Evolutionary conservation across 2,329 filamentous ascomycete genomes (phyloP).

Genomic region (Aspergillus sojae): DNA sequence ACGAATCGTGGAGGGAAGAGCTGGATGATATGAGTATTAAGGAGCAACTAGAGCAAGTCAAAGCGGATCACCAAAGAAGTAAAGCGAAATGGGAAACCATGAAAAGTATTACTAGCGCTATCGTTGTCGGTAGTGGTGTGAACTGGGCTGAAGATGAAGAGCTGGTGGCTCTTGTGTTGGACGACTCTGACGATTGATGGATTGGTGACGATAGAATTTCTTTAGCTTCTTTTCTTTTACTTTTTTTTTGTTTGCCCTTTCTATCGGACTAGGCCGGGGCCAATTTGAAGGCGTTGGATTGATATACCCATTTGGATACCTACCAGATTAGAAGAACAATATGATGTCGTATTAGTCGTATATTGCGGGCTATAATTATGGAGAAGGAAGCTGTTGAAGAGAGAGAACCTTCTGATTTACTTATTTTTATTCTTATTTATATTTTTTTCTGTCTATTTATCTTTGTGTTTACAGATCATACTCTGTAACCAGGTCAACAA

Average conservation of each 20-base stretch:
- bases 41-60: slow-evolving; percentile 60
- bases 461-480: background rate
- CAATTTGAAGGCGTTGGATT: slow-evolving; percentile 17
- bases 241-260: background rate
- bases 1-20: slow-evolving; percentile 55
- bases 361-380: background rate
- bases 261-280: background rate
- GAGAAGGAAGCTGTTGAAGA: background rate
- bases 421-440: background rate
- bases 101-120: slow-evolving; percentile 76
- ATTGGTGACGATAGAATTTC: slow-evolving; percentile 6
- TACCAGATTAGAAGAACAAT: background rate
- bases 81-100: slow-evolving; percentile 72
- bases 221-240: background rate
- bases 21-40: slow-evolving; percentile 56
- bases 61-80: slow-evolving; percentile 63
- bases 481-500: background rate
- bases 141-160: slow-evolving; percentile 75
- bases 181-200: slow-evolving; percentile 58
- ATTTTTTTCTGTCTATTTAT: background rate
- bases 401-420: background rate
- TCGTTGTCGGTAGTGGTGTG: slow-evolving; percentile 78
- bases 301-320: slow-evolving; percentile 9
- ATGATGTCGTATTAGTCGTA: background rate
- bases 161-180: slow-evolving; percentile 72